Percentiles rank a stretch among this genome's conserved stretches.
These are phyloP conservation scores for Zoysia pacifica DNA, from an alignment of 176 grass and related monocot species.

Conservation along the genomic window DNA sequence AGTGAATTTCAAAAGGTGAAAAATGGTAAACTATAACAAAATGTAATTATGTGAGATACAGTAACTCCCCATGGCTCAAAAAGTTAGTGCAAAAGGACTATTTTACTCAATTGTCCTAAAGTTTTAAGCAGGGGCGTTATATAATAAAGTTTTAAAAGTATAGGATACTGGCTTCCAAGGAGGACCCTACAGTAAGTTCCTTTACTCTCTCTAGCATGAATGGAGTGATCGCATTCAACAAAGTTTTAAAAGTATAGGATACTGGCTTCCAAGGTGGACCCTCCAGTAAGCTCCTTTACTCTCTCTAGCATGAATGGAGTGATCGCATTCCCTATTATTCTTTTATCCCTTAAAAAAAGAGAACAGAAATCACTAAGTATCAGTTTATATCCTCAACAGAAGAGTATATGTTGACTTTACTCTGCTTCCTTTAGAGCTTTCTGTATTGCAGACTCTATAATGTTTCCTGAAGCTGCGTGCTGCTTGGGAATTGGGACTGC, in stretches of 20 bases:
- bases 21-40: background rate
- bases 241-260: constrained; percentile 48
- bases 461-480: constrained; percentile 68
- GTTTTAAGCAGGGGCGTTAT: background rate
- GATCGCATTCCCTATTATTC: constrained; percentile 66
- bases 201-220: constrained; percentile 89
- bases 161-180: constrained; percentile 88
- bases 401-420: constrained; percentile 44
- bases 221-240: constrained; percentile 61
- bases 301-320: constrained; percentile 85
- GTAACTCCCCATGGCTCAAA: background rate
- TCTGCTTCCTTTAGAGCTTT: constrained; percentile 81
- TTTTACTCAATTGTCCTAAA: background rate
- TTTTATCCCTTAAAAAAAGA: constrained; percentile 62
- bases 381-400: background rate
- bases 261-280: constrained; percentile 76
- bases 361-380: constrained; percentile 2
- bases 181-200: constrained; percentile 74
- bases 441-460: constrained; percentile 89
- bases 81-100: background rate
- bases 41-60: background rate
- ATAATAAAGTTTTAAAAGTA: background rate
- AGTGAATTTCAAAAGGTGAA: constrained; percentile 5
- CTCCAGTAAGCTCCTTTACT: constrained; percentile 85
- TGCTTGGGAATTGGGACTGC: constrained; percentile 84